Conservation (phyloP, 2,329 filamentous ascomycete genomes). For the Stagonosporopsis vannaccii region DNA sequence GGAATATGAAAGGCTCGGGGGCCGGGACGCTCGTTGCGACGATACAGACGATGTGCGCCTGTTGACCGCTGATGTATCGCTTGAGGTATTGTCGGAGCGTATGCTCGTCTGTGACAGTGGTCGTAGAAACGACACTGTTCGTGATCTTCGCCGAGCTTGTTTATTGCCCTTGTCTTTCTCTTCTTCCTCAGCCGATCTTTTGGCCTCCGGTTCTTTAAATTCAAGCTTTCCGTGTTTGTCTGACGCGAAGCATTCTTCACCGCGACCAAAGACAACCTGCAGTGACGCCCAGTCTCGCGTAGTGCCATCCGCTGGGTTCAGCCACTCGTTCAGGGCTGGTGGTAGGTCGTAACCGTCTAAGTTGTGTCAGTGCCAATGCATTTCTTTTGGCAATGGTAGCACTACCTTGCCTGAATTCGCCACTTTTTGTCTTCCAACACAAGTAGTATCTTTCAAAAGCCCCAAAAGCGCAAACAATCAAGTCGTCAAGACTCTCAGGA, state of each 20-base stretch:
- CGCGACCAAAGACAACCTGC: constrained; percentile 50
- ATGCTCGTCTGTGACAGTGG: constrained; percentile 33
- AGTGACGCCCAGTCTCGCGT: constrained; percentile 45
- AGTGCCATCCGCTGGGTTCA: constrained; percentile 42
- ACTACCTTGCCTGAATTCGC: constrained; percentile 48
- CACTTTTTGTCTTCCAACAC: constrained; percentile 48
- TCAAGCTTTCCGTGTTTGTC: constrained; percentile 49
- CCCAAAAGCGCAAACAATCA: constrained; percentile 50
- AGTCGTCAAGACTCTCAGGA: constrained; percentile 47
- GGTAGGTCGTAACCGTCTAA: constrained; percentile 49
- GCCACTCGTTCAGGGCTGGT: constrained; percentile 40
- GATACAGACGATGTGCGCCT: constrained; percentile 29
- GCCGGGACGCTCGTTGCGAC: constrained; percentile 29
- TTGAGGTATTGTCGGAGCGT: constrained; percentile 18
- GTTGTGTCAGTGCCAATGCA: background rate
- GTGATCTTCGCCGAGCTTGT: constrained; percentile 31
- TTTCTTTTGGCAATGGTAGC: background rate
- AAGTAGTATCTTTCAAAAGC: constrained; percentile 52
- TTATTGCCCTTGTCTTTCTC: constrained; percentile 28
- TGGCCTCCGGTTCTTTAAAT: constrained; percentile 42
- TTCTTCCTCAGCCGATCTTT: constrained; percentile 25
- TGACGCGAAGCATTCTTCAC: constrained; percentile 51
- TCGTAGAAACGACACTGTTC: constrained; percentile 42
- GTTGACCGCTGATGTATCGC: constrained; percentile 17
- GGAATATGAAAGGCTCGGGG: constrained; percentile 34